Evolutionary conservation across 2,329 filamentous ascomycete genomes (phyloP).

Genomic region (Diaporthe caulivora): DNA sequence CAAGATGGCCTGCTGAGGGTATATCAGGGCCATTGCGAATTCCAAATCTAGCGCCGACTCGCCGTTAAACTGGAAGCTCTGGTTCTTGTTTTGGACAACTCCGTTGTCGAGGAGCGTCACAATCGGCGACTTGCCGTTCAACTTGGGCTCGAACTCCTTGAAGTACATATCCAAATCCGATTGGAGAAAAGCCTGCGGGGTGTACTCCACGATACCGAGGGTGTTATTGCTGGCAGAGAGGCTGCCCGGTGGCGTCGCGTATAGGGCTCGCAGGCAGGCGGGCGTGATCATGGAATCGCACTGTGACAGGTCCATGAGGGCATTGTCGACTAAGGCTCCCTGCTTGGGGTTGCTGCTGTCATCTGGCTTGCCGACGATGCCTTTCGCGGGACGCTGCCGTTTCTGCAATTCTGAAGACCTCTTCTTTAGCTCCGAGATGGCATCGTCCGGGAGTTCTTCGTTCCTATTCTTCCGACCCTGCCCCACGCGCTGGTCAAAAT

Average conservation of each 20-base stretch:
- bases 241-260: slow-evolving; percentile 56
- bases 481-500: slow-evolving; percentile 50
- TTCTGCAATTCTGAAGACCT: slow-evolving; percentile 41
- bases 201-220: slow-evolving; percentile 67
- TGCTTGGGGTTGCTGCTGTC: slow-evolving; percentile 48
- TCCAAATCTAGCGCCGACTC: slow-evolving; percentile 53
- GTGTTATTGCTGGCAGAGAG: slow-evolving; percentile 56
- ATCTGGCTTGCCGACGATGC: slow-evolving; percentile 46
- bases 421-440: slow-evolving; percentile 45
- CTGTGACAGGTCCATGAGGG: slow-evolving; percentile 48
- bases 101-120: slow-evolving; percentile 51
- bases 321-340: slow-evolving; percentile 47
- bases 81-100: slow-evolving; percentile 50
- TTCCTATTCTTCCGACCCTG: slow-evolving; percentile 43
- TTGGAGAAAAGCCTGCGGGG: slow-evolving; percentile 65
- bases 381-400: slow-evolving; percentile 41
- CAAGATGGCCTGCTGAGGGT: slow-evolving; percentile 62
- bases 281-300: slow-evolving; percentile 70
- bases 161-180: slow-evolving; percentile 63
- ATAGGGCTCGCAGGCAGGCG: slow-evolving; percentile 65
- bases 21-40: slow-evolving; percentile 62
- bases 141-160: slow-evolving; percentile 55
- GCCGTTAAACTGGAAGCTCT: slow-evolving; percentile 54
- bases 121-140: slow-evolving; percentile 55
- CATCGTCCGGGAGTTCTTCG: slow-evolving; percentile 43